Percentiles rank a stretch among this genome's conserved stretches.
These are phyloP conservation scores for Spirogloea muscicola DNA, from an alignment of 139 green algal genomes.

Conservation along the genomic window DNA sequence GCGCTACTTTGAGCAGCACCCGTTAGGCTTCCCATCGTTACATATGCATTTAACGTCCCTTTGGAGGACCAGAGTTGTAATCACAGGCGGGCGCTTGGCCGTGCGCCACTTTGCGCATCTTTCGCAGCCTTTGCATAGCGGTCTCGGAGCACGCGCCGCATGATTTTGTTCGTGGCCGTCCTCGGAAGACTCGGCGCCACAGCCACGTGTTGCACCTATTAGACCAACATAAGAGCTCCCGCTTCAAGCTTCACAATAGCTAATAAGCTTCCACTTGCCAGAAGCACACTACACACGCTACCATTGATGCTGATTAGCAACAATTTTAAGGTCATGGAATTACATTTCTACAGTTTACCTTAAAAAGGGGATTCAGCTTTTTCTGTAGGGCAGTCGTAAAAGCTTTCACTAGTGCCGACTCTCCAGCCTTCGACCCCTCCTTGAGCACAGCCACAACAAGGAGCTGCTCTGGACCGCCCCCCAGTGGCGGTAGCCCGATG, in stretches of 20 bases:
- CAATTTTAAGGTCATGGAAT: not conserved
- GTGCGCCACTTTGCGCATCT: too few species aligned
- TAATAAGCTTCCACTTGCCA: too few species aligned
- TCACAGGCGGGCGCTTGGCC: too few species aligned
- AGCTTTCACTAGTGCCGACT: not conserved
- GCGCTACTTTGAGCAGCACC: too few species aligned
- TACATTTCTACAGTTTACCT: conserved; percentile 56
- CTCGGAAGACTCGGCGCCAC: conserved; percentile 64
- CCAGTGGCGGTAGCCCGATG: conserved; percentile 64
- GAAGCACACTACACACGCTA: too few species aligned
- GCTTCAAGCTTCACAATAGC: too few species aligned
- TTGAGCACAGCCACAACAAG: conserved; percentile 72
- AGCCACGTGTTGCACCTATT: conserved; percentile 49
- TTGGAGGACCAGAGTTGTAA: too few species aligned
- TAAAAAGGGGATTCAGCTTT: conserved; percentile 87
- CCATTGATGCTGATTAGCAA: too few species aligned
- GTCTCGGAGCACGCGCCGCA: conserved; percentile 57
- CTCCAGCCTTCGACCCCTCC: not conserved
- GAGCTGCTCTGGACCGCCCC: conserved; percentile 79
- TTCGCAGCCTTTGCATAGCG: too few species aligned
- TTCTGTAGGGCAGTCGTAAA: conserved; percentile 57
- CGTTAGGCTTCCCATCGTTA: too few species aligned
- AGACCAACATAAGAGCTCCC: too few species aligned
- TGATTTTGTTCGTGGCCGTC: conserved; percentile 89
- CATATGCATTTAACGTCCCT: too few species aligned